A percentile compares a stretch with the other conserved stretches of the same genome.
phyloP scores from a whole-genome alignment of 345 rosid genomes.

The Aurinia saxatilis region DNA sequence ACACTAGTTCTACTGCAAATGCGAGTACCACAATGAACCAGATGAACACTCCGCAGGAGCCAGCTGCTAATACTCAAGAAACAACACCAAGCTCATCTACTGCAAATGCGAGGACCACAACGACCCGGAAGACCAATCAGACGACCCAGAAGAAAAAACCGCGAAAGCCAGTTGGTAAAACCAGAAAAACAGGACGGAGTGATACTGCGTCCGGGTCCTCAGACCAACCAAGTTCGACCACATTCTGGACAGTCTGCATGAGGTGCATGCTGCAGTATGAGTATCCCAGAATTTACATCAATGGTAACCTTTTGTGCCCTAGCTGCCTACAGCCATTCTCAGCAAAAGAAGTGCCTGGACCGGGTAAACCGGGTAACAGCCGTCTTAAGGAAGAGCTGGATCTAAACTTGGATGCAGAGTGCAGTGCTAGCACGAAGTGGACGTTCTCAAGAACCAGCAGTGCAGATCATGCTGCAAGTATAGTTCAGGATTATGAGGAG shows the following conservation, averaged over 20 bases:
- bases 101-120: too few species aligned
- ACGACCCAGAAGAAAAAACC: conserved; percentile 30
- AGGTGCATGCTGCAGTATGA: conserved; percentile 61
- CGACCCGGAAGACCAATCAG: conserved; percentile 26
- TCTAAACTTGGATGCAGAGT: conserved; percentile 30
- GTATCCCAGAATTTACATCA: conserved; percentile 46
- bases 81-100: too few species aligned
- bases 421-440: conserved; percentile 25
- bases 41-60: conserved; percentile 26
- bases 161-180: conserved; percentile 11
- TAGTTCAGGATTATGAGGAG: too few species aligned
- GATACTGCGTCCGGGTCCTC: conserved; percentile 22
- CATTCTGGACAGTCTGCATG: conserved; percentile 68
- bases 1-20: conserved; percentile 22
- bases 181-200: not conserved
- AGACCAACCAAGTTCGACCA: conserved; percentile 28
- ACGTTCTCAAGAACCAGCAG: too few species aligned
- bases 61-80: too few species aligned
- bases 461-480: conserved; percentile 50
- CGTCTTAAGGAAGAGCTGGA: conserved; percentile 31
- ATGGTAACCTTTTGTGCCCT: conserved; percentile 40
- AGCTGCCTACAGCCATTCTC: conserved; percentile 46
- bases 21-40: conserved; percentile 19
- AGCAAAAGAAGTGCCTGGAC: conserved; percentile 50
- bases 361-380: conserved; percentile 40